Evolutionary conservation across 2,329 filamentous ascomycete species (phyloP).

Genomic region (Hypomyces perniciosus): DNA sequence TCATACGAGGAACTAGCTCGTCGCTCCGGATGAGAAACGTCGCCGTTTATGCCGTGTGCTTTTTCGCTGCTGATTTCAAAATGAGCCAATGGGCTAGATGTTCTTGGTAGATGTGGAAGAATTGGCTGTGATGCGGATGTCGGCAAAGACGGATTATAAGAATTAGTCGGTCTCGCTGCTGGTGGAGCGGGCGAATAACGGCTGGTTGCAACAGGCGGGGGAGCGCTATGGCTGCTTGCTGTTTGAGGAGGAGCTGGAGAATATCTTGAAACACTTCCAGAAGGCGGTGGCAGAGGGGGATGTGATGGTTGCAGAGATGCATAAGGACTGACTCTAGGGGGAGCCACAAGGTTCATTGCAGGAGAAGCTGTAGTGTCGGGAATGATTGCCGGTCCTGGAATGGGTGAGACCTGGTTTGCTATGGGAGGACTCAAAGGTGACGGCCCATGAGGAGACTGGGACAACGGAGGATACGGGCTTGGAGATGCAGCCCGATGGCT

Average conservation of each 20-base stretch:
- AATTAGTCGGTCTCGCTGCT: constrained; percentile 35
- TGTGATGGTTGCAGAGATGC: constrained; percentile 37
- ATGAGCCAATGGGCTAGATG: constrained; percentile 60
- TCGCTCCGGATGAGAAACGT: constrained; percentile 39
- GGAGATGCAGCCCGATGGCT: constrained; percentile 40
- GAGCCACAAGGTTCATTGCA: constrained; percentile 43
- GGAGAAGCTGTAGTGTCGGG: constrained; percentile 16
- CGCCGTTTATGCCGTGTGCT: constrained; percentile 29
- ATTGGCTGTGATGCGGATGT: constrained; percentile 37
- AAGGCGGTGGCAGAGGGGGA: constrained; percentile 27
- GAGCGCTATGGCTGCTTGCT: constrained; percentile 34
- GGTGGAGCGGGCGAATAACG: constrained; percentile 50
- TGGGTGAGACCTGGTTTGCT: constrained; percentile 17
- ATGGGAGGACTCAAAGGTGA: constrained; percentile 21
- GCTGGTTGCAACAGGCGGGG: constrained; percentile 34
- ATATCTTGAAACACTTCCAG: constrained; percentile 45
- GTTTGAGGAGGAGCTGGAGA: constrained; percentile 51
- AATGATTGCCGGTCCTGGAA: constrained; percentile 11
- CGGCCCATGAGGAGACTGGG: constrained; percentile 17
- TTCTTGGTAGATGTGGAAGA: constrained; percentile 55
- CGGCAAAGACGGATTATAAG: constrained; percentile 31
- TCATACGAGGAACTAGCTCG: constrained; percentile 51
- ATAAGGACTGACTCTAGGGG: constrained; percentile 49
- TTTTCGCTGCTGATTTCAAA: constrained; percentile 49
- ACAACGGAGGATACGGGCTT: constrained; percentile 14